phyloP scores from a whole-genome alignment of 2,329 filamentous ascomycete species.

The Chaetomiaceae sp. region DNA sequence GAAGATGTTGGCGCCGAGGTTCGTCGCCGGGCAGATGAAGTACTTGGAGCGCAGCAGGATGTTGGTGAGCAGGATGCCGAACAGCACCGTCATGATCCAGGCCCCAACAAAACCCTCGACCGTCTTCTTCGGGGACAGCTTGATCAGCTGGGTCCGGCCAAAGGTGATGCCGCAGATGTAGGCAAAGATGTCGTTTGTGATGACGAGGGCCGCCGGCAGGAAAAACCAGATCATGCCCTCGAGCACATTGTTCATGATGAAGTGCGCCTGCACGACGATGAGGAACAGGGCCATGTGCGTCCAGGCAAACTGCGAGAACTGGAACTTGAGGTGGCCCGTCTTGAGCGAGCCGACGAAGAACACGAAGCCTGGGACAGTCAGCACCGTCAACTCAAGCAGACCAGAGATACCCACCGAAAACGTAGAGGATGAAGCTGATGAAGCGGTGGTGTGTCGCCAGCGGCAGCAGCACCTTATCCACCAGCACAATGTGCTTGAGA shows the following conservation, averaged over 20 bases:
- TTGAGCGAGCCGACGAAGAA: slow-evolving; percentile 95
- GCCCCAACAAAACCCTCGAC: slow-evolving; percentile 96
- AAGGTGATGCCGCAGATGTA: slow-evolving; percentile 98
- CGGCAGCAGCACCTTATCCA: slow-evolving; percentile 87
- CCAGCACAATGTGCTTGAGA: slow-evolving; percentile 96
- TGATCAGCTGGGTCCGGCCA: slow-evolving; percentile 93
- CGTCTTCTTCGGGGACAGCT: slow-evolving; percentile 97
- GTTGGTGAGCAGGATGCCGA: slow-evolving; percentile 77
- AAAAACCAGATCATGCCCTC: slow-evolving; percentile 99
- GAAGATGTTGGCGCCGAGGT: slow-evolving; percentile 89
- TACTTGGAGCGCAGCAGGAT: slow-evolving; percentile 87
- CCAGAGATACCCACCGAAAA: slow-evolving; percentile 66
- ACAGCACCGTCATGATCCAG: slow-evolving; percentile 91
- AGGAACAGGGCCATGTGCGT: slow-evolving; percentile 98
- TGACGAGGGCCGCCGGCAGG: slow-evolving; percentile 87
- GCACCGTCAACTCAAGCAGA: too few relatives aligned
- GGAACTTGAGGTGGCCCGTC: slow-evolving; percentile 94
- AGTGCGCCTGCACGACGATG: slow-evolving; percentile 96
- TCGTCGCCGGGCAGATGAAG: slow-evolving; percentile 96
- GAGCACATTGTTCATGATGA: slow-evolving; percentile 99
- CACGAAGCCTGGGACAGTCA: slow-evolving; percentile 69
- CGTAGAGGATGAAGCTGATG: slow-evolving; percentile 97
- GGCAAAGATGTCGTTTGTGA: slow-evolving; percentile 98
- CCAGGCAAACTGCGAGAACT: slow-evolving; percentile 99
- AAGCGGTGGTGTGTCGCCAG: slow-evolving; percentile 97